Evolutionary conservation across 2,329 filamentous ascomycete species (phyloP).

Genomic region (Fusarium keratoplasticum): DNA sequence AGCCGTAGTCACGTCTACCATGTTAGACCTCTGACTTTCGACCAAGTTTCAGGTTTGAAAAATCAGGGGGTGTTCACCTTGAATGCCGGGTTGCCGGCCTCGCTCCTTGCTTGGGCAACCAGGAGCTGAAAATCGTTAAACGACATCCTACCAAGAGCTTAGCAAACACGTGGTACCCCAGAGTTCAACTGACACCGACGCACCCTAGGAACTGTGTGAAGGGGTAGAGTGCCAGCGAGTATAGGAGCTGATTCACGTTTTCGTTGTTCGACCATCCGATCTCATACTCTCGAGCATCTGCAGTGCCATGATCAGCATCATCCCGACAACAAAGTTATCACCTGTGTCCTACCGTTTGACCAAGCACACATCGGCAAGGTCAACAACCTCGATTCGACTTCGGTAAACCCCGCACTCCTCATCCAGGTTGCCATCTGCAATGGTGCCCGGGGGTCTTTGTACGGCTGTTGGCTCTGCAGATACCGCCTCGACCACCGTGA

Average conservation of each 20-base stretch:
- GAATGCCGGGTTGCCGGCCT: slow-evolving; percentile 64
- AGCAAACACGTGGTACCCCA: slow-evolving; percentile 3
- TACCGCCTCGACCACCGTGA: slow-evolving; percentile 76
- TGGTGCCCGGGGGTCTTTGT: slow-evolving; percentile 75
- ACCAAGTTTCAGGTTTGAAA: neutral
- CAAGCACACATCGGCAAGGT: slow-evolving; percentile 77
- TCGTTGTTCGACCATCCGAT: slow-evolving; percentile 66
- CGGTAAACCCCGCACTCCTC: slow-evolving; percentile 72
- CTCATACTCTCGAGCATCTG: slow-evolving; percentile 63
- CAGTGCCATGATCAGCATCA: slow-evolving; percentile 4
- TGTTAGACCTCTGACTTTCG: slow-evolving; percentile 10
- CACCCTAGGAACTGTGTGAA: slow-evolving; percentile 64
- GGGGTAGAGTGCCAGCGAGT: slow-evolving; percentile 67
- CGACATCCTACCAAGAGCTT: slow-evolving; percentile 59
- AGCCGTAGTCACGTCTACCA: neutral
- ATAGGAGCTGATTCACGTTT: slow-evolving; percentile 65
- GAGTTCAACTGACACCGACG: slow-evolving; percentile 30
- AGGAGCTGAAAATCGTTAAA: slow-evolving; percentile 68
- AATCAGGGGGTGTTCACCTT: slow-evolving; percentile 58
- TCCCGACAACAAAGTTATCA: neutral
- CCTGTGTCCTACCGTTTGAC: slow-evolving; percentile 66
- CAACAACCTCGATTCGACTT: slow-evolving; percentile 74
- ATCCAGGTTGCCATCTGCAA: slow-evolving; percentile 70
- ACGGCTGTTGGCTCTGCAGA: slow-evolving; percentile 68
- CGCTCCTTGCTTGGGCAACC: slow-evolving; percentile 65